Percentiles rank a stretch among this genome's conserved stretches.
These are phyloP conservation scores for Fistulifera solaris DNA, from an alignment of 108 stramenopile species.

Conservation along the genomic window DNA sequence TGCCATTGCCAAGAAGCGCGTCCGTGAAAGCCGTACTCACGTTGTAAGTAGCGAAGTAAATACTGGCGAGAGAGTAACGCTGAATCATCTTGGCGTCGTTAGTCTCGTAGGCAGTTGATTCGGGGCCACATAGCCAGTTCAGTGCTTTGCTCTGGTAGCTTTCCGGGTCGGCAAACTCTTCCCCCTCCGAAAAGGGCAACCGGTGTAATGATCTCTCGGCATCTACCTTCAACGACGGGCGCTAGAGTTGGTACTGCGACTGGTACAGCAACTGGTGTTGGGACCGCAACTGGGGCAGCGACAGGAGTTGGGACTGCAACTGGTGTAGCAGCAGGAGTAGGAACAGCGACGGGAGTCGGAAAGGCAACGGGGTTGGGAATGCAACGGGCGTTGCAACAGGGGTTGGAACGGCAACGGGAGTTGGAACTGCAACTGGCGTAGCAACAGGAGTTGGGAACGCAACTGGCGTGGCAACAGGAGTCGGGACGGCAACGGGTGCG, in stretches of 20 bases:
- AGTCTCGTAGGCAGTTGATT: not conserved
- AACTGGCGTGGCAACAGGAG: not conserved
- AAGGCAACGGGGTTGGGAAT: slow-evolving; percentile 3
- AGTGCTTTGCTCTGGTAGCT: slow-evolving; percentile 7
- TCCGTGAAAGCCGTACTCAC: slow-evolving; percentile 10
- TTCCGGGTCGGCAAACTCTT: slow-evolving; percentile 6
- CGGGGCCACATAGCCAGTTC: slow-evolving; percentile 1
- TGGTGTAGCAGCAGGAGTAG: slow-evolving; percentile 5
- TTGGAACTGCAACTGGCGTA: slow-evolving; percentile 6
- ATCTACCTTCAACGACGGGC: not conserved
- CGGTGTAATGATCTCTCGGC: not conserved
- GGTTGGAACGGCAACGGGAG: slow-evolving; percentile 8
- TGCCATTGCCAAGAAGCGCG: slow-evolving; percentile 9
- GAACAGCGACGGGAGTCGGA: slow-evolving; percentile 6
- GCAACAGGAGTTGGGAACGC: slow-evolving; percentile 6
- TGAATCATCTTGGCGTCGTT: slow-evolving; percentile 7
- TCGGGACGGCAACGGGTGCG: slow-evolving; percentile 8
- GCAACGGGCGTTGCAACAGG: slow-evolving; percentile 10
- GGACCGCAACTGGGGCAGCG: no score
- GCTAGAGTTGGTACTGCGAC: no score
- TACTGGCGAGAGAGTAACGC: slow-evolving; percentile 17
- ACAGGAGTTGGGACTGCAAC: not conserved
- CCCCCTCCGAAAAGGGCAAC: not conserved
- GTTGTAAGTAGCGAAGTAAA: slow-evolving; percentile 12
- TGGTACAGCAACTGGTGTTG: slow-evolving; percentile 1